Percentiles rank a stretch among this genome's conserved stretches.
Evolutionary conservation across 2,329 filamentous ascomycete genomes (phyloP).

Genomic region (Amauroascus verrucosus): DNA sequence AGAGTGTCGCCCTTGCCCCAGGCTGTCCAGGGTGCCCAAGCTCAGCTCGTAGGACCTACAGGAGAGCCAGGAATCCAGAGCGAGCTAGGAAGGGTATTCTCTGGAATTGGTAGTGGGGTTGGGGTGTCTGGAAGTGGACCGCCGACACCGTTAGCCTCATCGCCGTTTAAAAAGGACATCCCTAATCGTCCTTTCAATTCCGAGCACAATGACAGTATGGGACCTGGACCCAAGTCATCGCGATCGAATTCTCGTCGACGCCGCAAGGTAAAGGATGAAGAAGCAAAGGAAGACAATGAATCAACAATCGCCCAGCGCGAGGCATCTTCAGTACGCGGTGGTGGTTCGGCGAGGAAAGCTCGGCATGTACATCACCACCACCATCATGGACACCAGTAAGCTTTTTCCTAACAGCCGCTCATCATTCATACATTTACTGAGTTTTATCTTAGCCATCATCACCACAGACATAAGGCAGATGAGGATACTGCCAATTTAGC

Average conservation of each 20-base stretch:
- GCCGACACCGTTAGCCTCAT: slow-evolving; percentile 43
- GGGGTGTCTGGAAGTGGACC: slow-evolving; percentile 43
- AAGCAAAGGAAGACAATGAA: slow-evolving; percentile 54
- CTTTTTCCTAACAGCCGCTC: slow-evolving; percentile 13
- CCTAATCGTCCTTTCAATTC: slow-evolving; percentile 13
- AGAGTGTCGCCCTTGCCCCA: slow-evolving; percentile 82
- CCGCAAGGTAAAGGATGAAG: slow-evolving; percentile 67
- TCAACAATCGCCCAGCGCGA: slow-evolving; percentile 53
- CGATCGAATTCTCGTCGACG: slow-evolving; percentile 47
- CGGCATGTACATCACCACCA: slow-evolving; percentile 46
- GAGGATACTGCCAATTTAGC: slow-evolving; percentile 32
- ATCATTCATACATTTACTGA: slow-evolving; percentile 1
- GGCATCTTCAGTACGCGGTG: slow-evolving; percentile 52
- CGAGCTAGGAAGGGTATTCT: slow-evolving; percentile 90
- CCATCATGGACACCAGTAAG: slow-evolving; percentile 51
- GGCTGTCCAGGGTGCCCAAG: slow-evolving; percentile 86
- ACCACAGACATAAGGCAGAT: slow-evolving; percentile 46
- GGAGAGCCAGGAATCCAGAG: slow-evolving; percentile 86
- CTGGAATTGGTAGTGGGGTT: slow-evolving; percentile 69
- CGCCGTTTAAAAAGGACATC: slow-evolving; percentile 45
- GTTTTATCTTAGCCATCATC: slow-evolving; percentile 35
- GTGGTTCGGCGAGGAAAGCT: slow-evolving; percentile 48
- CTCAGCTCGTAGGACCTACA: slow-evolving; percentile 72
- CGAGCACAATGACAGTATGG: slow-evolving; percentile 6
- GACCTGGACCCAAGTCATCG: slow-evolving; percentile 2